Evolutionary conservation across 1,139 yeast genomes (phyloP), one percentile per base, ranked within the genome.

Genomic region (Meyerozyma carpophila): DNA sequence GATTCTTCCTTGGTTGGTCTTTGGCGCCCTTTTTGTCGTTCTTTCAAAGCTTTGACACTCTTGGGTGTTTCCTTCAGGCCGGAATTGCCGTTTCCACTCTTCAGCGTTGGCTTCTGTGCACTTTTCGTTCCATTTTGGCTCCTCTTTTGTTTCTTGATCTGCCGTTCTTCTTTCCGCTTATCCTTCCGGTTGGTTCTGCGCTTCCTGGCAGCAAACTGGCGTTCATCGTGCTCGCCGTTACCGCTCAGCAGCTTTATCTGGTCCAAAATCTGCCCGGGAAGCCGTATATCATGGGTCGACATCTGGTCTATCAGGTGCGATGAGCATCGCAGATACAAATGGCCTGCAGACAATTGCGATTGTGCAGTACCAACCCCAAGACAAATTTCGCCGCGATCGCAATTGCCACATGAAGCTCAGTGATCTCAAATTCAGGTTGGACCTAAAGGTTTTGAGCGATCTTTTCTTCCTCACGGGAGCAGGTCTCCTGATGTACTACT

Each of bases 391-490:
- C 7, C 29, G 29, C 29, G 29, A 27, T 31, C 34, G 34, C 34
- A 31, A 31, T 31, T 14, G 21, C 34, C 21, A 31, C 34, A 31
- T 31, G 34, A 31, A 31, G 34, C 34, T 31, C 14, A 31, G 34
- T 31, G 34, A 31, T 31, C 20, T 31, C 16, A 66, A 69, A 50
- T 51, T 73, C 57, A 73, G 73, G 59, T 50, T 80, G 52, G 84
- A 81, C 58, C 59, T 80, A 40, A 81, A 80, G 59, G 58, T 77
- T 7, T 50, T 81, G 25, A 75, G 87, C 2, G 95, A 88, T 54
- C 62, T 86, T 13, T 83, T 87, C 37, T 76, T 87, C 46, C 73
- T 88, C 44, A 71, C 89, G 2, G 95, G 95, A 11, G 91, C 95
- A 1, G 84, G 91, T n/a, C 71, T 86, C 31, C 84, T 95, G 1